Evolutionary conservation across 805 yeast genomes (phyloP).

Genomic region (Sugiyamaella marilandica): DNA sequence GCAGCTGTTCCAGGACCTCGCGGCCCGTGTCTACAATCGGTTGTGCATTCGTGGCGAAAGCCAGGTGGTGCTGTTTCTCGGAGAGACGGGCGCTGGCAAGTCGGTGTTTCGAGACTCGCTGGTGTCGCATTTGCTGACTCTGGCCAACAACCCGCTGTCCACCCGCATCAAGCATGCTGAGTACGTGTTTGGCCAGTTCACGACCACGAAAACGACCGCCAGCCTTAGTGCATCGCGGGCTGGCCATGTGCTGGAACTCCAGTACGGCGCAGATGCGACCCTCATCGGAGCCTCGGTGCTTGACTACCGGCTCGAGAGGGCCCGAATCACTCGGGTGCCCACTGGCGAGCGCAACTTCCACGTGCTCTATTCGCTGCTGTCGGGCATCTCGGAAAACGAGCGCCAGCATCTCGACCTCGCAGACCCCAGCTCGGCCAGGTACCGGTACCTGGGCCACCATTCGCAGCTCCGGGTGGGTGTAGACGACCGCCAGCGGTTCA

Average conservation of each 20-base stretch:
- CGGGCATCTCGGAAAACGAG: constrained; percentile 43
- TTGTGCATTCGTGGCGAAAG: constrained; percentile 34
- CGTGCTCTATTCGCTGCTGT: constrained; percentile 51
- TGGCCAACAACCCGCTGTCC: constrained; percentile 35
- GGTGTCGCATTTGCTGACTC: constrained; percentile 29
- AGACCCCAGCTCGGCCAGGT: constrained; percentile 33
- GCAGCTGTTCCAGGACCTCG: constrained; percentile 34
- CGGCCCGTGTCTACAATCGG: constrained; percentile 36
- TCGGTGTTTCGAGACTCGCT: constrained; percentile 34
- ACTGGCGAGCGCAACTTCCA: constrained; percentile 54
- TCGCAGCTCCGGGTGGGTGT: constrained; percentile 40
- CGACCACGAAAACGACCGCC: constrained; percentile 36
- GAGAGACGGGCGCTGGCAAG: constrained; percentile 40
- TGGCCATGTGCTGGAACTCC: constrained; percentile 52
- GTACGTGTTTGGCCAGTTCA: constrained; percentile 35
- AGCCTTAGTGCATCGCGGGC: constrained; percentile 43
- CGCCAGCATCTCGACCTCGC: constrained; percentile 40
- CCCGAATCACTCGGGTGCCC: constrained; percentile 25
- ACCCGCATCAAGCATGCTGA: constrained; percentile 33
- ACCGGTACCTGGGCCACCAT: constrained; percentile 42
- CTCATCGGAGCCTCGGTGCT: constrained; percentile 51
- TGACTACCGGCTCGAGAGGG: constrained; percentile 44
- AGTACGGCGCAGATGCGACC: constrained; percentile 41
- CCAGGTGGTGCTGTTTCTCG: constrained; percentile 37
- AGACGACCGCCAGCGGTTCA: constrained; percentile 47